Percentiles rank a stretch among this genome's conserved stretches.
These are phyloP conservation scores for Boletales sp. DNA, from an alignment of 768 basidiomycete genomes.

Conservation along the genomic window DNA sequence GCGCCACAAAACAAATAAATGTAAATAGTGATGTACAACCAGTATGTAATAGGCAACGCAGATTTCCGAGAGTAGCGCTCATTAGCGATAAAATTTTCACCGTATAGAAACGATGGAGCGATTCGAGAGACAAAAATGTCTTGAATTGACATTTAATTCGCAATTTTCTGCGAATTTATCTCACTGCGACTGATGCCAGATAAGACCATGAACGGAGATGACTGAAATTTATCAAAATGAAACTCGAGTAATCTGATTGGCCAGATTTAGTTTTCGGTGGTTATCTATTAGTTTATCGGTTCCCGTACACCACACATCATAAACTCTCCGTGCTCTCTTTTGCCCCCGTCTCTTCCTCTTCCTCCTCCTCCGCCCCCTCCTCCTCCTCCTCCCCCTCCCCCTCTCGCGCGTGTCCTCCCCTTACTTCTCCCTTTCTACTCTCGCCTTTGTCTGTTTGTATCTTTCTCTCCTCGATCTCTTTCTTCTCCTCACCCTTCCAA, in stretches of 20 bases:
- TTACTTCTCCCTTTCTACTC: not conserved
- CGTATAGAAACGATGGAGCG: not conserved
- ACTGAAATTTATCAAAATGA: slow-evolving; percentile 20
- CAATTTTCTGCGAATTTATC: no score
- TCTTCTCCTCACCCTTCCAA: slow-evolving; percentile 8
- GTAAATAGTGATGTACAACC: slow-evolving; percentile 15
- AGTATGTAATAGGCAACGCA: slow-evolving; percentile 28
- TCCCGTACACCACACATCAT: slow-evolving; percentile 36
- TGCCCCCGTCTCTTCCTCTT: slow-evolving; percentile 20
- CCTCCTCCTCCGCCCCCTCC: slow-evolving; percentile 16
- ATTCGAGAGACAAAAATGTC: not conserved
- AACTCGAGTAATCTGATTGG: slow-evolving; percentile 36
- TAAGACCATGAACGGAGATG: slow-evolving; percentile 10
- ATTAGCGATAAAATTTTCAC: slow-evolving; percentile 29
- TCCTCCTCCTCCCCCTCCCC: not conserved
- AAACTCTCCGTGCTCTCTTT: slow-evolving; percentile 25
- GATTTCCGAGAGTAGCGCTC: slow-evolving; percentile 29
- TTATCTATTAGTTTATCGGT: slow-evolving; percentile 39
- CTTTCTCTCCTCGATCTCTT: not conserved
- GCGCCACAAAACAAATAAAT: slow-evolving; percentile 24
- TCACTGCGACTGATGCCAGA: not conserved
- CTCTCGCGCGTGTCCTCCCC: not conserved
- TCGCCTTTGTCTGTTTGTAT: not conserved
- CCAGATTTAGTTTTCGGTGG: slow-evolving; percentile 28
- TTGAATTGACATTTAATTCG: not conserved